Percentiles rank a stretch among this genome's conserved stretches.
Evolutionary conservation across 257 asterid genomes (phyloP).

Genomic region (Penstemon barbatus): DNA sequence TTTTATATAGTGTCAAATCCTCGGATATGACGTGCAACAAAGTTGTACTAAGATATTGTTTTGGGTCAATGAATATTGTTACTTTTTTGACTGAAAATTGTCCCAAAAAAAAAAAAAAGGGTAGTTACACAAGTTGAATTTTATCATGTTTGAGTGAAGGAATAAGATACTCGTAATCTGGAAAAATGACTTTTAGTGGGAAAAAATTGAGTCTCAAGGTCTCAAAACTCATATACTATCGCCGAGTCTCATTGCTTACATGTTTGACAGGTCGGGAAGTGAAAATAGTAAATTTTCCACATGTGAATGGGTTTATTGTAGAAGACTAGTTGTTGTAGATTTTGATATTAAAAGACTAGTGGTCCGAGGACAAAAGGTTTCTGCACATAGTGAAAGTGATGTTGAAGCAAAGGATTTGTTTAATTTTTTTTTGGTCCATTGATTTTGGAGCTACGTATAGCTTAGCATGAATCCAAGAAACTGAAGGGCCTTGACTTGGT

Average conservation of each 20-base stretch:
- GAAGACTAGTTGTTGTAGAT: neutral
- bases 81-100: neutral
- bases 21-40: neutral
- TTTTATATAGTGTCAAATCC: constrained; percentile 25
- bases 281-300: neutral
- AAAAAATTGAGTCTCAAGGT: constrained; percentile 15
- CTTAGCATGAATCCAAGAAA: constrained; percentile 30
- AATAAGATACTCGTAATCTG: constrained; percentile 1
- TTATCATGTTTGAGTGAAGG: constrained; percentile 1
- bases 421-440: constrained; percentile 29
- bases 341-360: constrained; percentile 28
- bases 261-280: constrained; percentile 15
- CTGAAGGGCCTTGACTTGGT: constrained; percentile 36
- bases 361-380: constrained; percentile 19
- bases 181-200: constrained; percentile 26
- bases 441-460: constrained; percentile 43
- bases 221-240: constrained; percentile 22
- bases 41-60: neutral
- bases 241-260: constrained; percentile 48
- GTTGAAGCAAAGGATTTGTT: constrained; percentile 22
- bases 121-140: constrained; percentile 16
- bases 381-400: constrained; percentile 24
- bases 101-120: neutral
- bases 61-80: neutral
- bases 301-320: constrained; percentile 4